Conservation (phyloP, 2,329 filamentous ascomycete genomes). For the Penicillium sp. region DNA sequence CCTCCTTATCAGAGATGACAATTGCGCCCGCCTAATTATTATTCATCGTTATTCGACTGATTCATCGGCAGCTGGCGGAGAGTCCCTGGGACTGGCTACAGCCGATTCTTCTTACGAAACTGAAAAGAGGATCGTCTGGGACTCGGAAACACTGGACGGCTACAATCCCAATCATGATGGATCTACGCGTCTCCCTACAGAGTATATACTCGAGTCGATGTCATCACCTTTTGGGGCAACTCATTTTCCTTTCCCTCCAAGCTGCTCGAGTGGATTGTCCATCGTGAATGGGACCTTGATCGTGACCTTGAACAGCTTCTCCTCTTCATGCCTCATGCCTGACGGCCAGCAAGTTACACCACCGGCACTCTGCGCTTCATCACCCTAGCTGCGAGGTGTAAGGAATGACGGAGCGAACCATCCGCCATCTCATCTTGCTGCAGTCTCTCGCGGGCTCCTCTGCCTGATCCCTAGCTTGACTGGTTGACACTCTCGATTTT, state of each 20-base stretch:
- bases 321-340: not conserved
- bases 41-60: slow-evolving; percentile 7
- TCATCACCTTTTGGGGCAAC: slow-evolving; percentile 16
- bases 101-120: slow-evolving; percentile 30
- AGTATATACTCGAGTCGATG: slow-evolving; percentile 18
- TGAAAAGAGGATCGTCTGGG: slow-evolving; percentile 29
- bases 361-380: slow-evolving; percentile 1
- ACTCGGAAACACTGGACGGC: slow-evolving; percentile 5
- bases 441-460: slow-evolving; percentile 33
- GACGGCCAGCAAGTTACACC: not conserved
- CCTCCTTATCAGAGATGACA: slow-evolving; percentile 38
- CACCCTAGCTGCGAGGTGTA: slow-evolving; percentile 8
- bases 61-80: not conserved
- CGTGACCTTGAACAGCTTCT: not conserved
- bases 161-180: not conserved
- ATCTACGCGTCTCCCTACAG: slow-evolving; percentile 2
- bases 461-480: slow-evolving; percentile 17
- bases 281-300: not conserved
- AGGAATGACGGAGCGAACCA: slow-evolving; percentile 39
- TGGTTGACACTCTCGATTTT: not conserved
- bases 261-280: not conserved
- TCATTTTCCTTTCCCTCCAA: not conserved
- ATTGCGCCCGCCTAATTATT: slow-evolving; percentile 26
- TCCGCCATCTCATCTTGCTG: slow-evolving; percentile 35
- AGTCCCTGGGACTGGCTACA: not conserved